Conservation (phyloP, 2,329 filamentous ascomycete species). For the Diaporthe nobilis region DNA sequence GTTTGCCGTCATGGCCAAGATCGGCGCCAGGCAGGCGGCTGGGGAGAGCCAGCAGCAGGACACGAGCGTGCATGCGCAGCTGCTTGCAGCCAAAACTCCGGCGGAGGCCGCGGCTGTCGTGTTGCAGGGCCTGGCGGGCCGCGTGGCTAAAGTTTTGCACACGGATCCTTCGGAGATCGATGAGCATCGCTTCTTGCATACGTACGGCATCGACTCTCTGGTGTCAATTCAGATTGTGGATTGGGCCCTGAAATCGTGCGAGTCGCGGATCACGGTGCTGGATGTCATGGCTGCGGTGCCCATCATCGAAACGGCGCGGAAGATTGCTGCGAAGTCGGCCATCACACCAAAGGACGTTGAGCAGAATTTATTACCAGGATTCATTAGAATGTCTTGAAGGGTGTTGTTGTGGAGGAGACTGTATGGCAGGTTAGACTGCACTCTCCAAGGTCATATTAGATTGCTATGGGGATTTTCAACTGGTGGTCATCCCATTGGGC, state of each 20-base stretch:
- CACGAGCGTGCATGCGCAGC: neutral
- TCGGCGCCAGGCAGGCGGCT: neutral
- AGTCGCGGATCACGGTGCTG: constrained; percentile 2
- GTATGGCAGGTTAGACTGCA: neutral
- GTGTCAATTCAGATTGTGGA: neutral
- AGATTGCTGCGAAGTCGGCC: neutral
- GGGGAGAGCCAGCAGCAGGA: neutral
- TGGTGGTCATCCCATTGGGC: neutral
- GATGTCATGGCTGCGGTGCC: constrained; percentile 14
- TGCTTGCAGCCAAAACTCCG: neutral
- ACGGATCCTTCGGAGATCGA: neutral
- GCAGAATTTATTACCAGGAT: neutral
- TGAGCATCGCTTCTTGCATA: constrained; percentile 1
- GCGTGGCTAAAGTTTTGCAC: neutral
- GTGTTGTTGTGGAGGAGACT: neutral
- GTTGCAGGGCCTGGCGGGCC: neutral
- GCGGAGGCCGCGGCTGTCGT: neutral
- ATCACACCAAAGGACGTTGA: neutral
- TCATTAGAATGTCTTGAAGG: neutral
- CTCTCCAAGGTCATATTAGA: neutral
- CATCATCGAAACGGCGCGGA: neutral
- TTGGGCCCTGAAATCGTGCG: neutral
- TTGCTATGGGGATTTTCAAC: neutral
- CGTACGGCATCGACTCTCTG: neutral
- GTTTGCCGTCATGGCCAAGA: neutral